Evolutionary conservation across 805 yeast species (phyloP), one percentile per base, ranked within the genome.

Genomic region (Teunomyces stri): DNA sequence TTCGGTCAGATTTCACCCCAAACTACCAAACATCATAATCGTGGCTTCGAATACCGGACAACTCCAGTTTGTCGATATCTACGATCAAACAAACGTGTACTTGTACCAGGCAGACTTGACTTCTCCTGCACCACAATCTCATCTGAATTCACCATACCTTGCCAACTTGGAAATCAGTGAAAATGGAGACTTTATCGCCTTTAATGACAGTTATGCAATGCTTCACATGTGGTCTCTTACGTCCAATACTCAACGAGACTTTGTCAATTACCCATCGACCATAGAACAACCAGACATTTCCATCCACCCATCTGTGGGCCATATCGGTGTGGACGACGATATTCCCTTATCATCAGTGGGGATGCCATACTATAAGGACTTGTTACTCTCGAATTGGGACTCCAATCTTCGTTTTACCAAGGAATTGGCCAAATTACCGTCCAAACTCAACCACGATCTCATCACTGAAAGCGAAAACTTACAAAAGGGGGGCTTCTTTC

Each of bases 1-100:
- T 7, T 87, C 79, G 60, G 94, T 86, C 1, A 76, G 87, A 42
- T 74, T 92, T 51, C 97, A 92, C 67, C 97, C 98, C 5, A 85
- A 87, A 50, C 61, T 90, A 43, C 87, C 96, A 5, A 86, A 87
- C 33, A 82, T 86, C 30, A 80, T 89, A 39, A 63, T 89, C 4
- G 82, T 88, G 6, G 85, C 89, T 0, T 86, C 97, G 0, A 75
- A 75, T 16, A 65, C 79, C 18, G 98, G 98, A 13, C 92, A 89
- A 50, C 70, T 94, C 48, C 96, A 90, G 59, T 85, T 90, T 53
- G 78, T 89, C 21, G 97, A 94, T 64, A 78, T 87, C 56, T 82
- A 80, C 50, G 88, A 89, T 62, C 96, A 92, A n/a, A 72, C 85
- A 9, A 78, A 74, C 44, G 79, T 84, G 29, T 75, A 70, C 43